Conservation (phyloP, 2,329 filamentous ascomycete species). For the Trichoderma cornu-damae region DNA sequence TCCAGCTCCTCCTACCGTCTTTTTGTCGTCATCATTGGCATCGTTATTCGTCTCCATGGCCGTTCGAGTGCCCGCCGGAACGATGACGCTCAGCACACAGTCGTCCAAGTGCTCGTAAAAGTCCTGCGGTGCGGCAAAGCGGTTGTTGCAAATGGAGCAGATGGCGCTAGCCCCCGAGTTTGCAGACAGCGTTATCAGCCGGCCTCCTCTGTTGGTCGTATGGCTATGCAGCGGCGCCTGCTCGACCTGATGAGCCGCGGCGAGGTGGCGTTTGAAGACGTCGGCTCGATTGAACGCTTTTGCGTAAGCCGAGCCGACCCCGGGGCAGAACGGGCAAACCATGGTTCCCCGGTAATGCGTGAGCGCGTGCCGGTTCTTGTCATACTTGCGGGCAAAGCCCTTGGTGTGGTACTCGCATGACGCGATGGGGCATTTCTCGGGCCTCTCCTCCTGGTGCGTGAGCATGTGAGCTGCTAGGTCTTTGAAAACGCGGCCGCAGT, state of each 20-base stretch:
- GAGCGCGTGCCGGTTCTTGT: constrained; percentile 93
- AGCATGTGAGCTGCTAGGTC: constrained; percentile 84
- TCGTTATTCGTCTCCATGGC: constrained; percentile 18
- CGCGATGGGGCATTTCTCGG: constrained; percentile 91
- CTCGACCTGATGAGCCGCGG: constrained; percentile 87
- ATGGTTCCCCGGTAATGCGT: constrained; percentile 98
- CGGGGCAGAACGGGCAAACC: constrained; percentile 94
- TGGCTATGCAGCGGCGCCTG: constrained; percentile 88
- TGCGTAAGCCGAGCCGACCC: constrained; percentile 78
- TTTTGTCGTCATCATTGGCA: constrained; percentile 15
- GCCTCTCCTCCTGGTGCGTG: constrained; percentile 87
- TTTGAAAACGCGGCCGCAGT: constrained; percentile 56
- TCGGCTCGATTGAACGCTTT: constrained; percentile 96
- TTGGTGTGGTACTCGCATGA: constrained; percentile 93
- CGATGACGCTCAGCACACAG: constrained; percentile 56
- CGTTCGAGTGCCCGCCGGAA: constrained; percentile 34
- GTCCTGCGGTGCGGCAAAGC: constrained; percentile 81
- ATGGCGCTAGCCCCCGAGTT: constrained; percentile 58
- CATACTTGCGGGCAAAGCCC: constrained; percentile 93
- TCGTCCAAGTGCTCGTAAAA: constrained; percentile 93
- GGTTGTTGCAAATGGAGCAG: constrained; percentile 81
- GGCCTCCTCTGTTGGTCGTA: constrained; percentile 32
- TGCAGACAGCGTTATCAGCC: constrained; percentile 18
- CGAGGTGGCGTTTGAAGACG: constrained; percentile 94
- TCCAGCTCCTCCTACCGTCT: constrained; percentile 1